phyloP scores from a whole-genome alignment of 192 early-diverging fungal species.

The Linnemannia hyalina region DNA sequence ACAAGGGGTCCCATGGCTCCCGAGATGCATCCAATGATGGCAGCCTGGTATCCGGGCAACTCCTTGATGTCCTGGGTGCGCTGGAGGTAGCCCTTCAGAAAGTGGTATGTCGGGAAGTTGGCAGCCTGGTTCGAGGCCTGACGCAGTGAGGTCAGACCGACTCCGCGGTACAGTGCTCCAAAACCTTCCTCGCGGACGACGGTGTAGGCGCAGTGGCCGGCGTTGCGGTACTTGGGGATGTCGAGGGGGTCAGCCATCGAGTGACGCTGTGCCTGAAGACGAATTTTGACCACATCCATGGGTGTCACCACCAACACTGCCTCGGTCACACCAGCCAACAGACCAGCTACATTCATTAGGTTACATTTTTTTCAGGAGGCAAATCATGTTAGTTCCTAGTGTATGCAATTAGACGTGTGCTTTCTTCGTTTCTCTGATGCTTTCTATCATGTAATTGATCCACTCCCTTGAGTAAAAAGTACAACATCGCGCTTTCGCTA shows the following conservation, averaged over 20 bases:
- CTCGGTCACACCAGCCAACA: slow-evolving; percentile 94
- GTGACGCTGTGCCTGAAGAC: slow-evolving; percentile 95
- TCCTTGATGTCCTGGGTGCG: slow-evolving; percentile 75
- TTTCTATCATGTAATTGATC: neutral
- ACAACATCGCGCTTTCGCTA: neutral
- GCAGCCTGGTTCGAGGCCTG: slow-evolving; percentile 99
- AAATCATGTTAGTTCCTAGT: neutral
- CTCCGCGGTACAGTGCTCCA: slow-evolving; percentile 92
- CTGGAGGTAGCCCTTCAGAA: slow-evolving; percentile 80
- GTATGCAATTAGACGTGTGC: neutral
- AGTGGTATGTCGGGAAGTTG: slow-evolving; percentile 98
- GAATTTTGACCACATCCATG: slow-evolving; percentile 99
- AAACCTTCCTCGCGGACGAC: slow-evolving; percentile 94
- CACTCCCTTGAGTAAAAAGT: neutral
- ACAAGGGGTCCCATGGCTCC: slow-evolving; percentile 91
- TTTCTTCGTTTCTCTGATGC: neutral
- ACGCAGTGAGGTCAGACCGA: slow-evolving; percentile 91
- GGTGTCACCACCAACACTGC: slow-evolving; percentile 95
- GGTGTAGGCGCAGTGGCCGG: slow-evolving; percentile 90
- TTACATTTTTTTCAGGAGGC: neutral
- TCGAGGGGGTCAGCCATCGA: slow-evolving; percentile 97
- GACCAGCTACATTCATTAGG: slow-evolving; percentile 73
- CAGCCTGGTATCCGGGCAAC: slow-evolving; percentile 92
- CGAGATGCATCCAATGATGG: slow-evolving; percentile 91
- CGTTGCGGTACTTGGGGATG: slow-evolving; percentile 96